Percentiles rank a stretch among this genome's conserved stretches.
phyloP scores from a whole-genome alignment of 345 rosid species.

The Dipteronia sinensis region DNA sequence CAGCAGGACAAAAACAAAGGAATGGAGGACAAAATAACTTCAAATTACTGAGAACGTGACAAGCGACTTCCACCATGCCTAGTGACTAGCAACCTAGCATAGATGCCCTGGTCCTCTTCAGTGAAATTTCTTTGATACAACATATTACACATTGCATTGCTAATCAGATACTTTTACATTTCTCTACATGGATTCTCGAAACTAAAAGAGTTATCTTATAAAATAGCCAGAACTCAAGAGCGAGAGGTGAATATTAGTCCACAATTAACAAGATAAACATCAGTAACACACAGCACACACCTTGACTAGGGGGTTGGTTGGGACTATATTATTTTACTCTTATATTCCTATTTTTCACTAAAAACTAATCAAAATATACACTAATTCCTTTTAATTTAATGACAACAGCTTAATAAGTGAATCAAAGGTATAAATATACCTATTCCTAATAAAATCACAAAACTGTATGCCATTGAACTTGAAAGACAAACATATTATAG shows the following conservation, averaged over 20 bases:
- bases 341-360: background rate
- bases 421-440: background rate
- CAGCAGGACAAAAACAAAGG: background rate
- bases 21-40: background rate
- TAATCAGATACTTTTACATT: background rate
- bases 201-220: background rate
- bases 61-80: background rate
- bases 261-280: background rate
- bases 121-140: background rate
- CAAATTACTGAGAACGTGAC: background rate
- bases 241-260: background rate
- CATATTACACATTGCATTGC: background rate
- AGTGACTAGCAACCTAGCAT: background rate
- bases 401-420: background rate
- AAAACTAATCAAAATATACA: background rate
- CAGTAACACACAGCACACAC: background rate
- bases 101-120: background rate
- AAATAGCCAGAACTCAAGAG: background rate
- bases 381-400: background rate
- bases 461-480: background rate
- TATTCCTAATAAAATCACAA: background rate
- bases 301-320: conserved; percentile 7
- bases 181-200: background rate
- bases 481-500: background rate
- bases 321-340: background rate